Percentiles rank a stretch among this genome's conserved stretches.
Conservation (phyloP, 2,329 filamentous ascomycete species). For the Ceratocystis colombiana region DNA sequence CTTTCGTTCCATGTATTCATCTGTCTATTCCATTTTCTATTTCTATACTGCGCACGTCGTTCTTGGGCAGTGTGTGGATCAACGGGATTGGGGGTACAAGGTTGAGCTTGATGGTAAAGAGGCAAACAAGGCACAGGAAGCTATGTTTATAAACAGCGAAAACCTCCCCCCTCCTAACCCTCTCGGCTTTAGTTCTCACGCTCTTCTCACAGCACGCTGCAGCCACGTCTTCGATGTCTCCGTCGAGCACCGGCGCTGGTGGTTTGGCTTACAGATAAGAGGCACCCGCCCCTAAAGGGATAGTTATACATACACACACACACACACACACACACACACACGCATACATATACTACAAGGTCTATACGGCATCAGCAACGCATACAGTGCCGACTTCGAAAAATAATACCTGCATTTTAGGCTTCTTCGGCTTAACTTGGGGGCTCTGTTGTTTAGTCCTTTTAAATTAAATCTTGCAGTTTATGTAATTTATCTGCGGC, state of each 20-base stretch:
- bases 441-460: not conserved
- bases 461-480: not conserved
- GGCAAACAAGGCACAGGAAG: slow-evolving; percentile 7
- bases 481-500: not conserved
- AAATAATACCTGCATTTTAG: not conserved
- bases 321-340: too few species aligned
- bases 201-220: too few species aligned
- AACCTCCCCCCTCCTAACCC: too few species aligned
- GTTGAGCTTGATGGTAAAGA: not conserved
- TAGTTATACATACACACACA: too few species aligned
- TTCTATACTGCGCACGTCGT: not conserved
- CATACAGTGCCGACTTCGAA: not conserved
- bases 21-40: not conserved
- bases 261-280: too few species aligned
- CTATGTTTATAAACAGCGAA: not conserved
- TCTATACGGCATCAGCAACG: not conserved
- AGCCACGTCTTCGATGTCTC: too few species aligned
- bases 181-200: too few species aligned
- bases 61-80: not conserved
- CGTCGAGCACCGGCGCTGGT: too few species aligned
- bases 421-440: not conserved
- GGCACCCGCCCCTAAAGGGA: too few species aligned
- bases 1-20: not conserved
- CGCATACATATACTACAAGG: not conserved
- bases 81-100: not conserved